Base-by-base conservation (phyloP, 306 rosid genomes). In the Trifolium fragiferum region DNA sequence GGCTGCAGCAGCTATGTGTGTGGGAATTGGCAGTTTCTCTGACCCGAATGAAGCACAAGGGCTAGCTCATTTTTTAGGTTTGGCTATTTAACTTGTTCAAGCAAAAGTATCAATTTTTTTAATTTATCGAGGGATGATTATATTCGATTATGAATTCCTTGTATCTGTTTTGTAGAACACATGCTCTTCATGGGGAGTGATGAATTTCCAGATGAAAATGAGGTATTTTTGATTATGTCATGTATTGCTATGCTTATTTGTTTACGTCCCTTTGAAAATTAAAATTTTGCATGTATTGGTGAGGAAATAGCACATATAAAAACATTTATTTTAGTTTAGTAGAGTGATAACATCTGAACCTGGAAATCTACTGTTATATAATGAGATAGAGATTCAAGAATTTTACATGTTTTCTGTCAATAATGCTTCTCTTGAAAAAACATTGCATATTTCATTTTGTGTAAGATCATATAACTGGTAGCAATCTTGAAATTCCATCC, bases 121-220 rank as follows among this genome's bases (percentile, higher is more conserved):
- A 35, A 21, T 54, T 33, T 32, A 37, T 62, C 21, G 0, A 10
- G 67, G 21, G 20, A 55, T 78, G 67, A 2, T 51, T 37, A 7
- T 54, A 23, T 10, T 59, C 19, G 8, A 50, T 68, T 41, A 32
- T 19, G 18, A 59, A 19, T 72, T 77, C 37, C 58, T n/a, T 37
- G 58, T 62, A 8, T 69, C 8, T 82, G 69, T 38, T 74, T 74
- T 89, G 84, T 88, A 94, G 98, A 94, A 80, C 98, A 94, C 82
- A 94, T 94, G 98, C 98, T 94, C 75, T 94, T 94, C 90, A 94
- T 94, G 98, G 98, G 98, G 82, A 94, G 98, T 82, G 80, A 77
- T 33, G 93, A 81, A 27, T 94, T 88, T 88, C 93, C 98, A 6
- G 98, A 94, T 81, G 98, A 94, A 86, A 94, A 94, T 69, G 98